Evolutionary conservation across 495 filamentous ascomycete species (phyloP), one percentile per base, ranked within the genome.

Genomic region (Lophium mytilinum): DNA sequence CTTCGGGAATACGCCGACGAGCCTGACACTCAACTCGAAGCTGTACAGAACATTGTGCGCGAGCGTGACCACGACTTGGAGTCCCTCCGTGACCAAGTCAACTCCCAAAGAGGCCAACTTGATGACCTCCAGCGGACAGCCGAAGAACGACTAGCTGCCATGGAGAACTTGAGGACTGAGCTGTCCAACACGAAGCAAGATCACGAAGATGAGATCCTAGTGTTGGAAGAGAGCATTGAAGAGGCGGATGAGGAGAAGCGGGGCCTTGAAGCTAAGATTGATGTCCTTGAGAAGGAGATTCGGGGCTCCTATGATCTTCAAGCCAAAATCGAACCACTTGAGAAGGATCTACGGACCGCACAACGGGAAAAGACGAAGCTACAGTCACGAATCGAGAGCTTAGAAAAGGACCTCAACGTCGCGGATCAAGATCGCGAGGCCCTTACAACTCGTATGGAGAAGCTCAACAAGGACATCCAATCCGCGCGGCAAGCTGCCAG

Each of bases 221-320:
- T 78, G 35, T 65, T 76, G 2, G 72, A 78, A 53, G 67, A 71
- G 33, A 68, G 65, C 39, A 55, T 71, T 37, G 68, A 72, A 24
- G 68, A 75, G 21, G 56, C 66, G 33, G 41, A 68, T 52, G 62
- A 68, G 41, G 60, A 73, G 53, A 76, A 75, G 55, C 71, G 70
- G 19, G 73, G 71, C 24, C 76, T 80, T 53, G 80, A 82, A 58
- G 75, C 73, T 19, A 78, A 79, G 21, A 75, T 86, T 36, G 69
- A 70, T 24, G 70, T 77, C 36, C 72, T 88, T 4, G 82, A 87
- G 60, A 71, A 70, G 24, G 75, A 82, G 15, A 66, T 85, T 11
- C 76, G 58, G 47, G 63, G 50, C 11, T 59, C 61, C 40, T 58
- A 66, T 36, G 58, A 56, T 1, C 30, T 62, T 11, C 53, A 61